Conservation (phyloP, 495 filamentous ascomycete species). For the Xylaria sp. region DNA sequence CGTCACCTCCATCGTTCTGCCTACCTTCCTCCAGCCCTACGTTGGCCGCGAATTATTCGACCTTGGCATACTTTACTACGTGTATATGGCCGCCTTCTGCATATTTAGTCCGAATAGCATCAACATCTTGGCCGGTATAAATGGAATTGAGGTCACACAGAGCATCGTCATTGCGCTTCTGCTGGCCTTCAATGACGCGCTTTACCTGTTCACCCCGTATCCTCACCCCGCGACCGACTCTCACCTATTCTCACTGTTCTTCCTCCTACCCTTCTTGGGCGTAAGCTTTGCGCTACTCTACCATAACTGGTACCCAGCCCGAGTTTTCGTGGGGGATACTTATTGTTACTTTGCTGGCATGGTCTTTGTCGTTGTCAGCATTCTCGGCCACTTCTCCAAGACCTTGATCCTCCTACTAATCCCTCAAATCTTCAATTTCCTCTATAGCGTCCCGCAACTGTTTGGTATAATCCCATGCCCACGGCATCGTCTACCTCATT, state of each 20-base stretch:
- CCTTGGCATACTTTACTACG: constrained; percentile 90
- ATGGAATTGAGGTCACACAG: constrained; percentile 95
- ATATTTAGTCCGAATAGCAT: constrained; percentile 99
- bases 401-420: constrained; percentile 89
- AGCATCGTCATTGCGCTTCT: constrained; percentile 88
- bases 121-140: constrained; percentile 97
- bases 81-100: constrained; percentile 92
- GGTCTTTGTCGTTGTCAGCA: constrained; percentile 97
- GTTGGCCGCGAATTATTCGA: constrained; percentile 80
- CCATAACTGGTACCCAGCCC: constrained; percentile 97
- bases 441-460: constrained; percentile 91
- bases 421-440: constrained; percentile 94
- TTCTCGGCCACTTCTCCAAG: constrained; percentile 97
- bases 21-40: constrained; percentile 80
- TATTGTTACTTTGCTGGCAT: constrained; percentile 99
- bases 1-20: constrained; percentile 92
- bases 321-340: constrained; percentile 96
- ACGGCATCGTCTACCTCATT: constrained; percentile 86
- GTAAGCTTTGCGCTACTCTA: constrained; percentile 84
- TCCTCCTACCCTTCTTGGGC: constrained; percentile 91
- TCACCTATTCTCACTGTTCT: constrained; percentile 93
- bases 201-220: constrained; percentile 80
- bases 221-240: constrained; percentile 94
- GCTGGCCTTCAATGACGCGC: constrained; percentile 80
- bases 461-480: constrained; percentile 91